phyloP scores from a whole-genome alignment of 345 rosid genomes.

The Toxicodendron radicans region DNA sequence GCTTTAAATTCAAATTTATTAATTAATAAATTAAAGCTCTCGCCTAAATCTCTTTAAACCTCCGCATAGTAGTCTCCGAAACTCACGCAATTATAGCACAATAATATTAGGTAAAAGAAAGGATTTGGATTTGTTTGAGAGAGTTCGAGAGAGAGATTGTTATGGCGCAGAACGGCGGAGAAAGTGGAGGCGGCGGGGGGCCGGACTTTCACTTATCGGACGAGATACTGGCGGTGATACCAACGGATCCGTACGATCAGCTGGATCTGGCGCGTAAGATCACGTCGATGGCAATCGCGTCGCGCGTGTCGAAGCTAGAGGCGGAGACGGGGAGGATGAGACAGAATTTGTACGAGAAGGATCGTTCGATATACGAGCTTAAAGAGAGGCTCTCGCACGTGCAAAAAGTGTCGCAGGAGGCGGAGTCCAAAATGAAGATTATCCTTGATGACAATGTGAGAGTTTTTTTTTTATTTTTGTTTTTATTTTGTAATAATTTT shows the following conservation, averaged over 20 bases:
- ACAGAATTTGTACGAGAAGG: conserved; percentile 63
- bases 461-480: background rate
- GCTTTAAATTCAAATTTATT: background rate
- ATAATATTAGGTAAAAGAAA: no score
- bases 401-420: conserved; percentile 52
- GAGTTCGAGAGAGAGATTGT: background rate
- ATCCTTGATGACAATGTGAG: conserved; percentile 71
- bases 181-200: conserved; percentile 29
- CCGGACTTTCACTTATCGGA: conserved; percentile 68
- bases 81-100: no score
- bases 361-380: conserved; percentile 56
- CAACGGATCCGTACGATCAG: conserved; percentile 87
- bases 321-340: conserved; percentile 53
- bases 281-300: conserved; percentile 93
- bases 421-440: conserved; percentile 58
- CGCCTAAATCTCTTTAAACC: no score
- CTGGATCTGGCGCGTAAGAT: conserved; percentile 97
- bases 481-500: conserved; percentile 1
- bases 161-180: conserved; percentile 36
- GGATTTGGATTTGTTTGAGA: background rate
- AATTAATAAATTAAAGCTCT: background rate
- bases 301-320: conserved; percentile 84
- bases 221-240: conserved; percentile 76
- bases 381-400: conserved; percentile 48
- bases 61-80: no score